Evolutionary conservation across 108 stramenopile genomes (phyloP).

Genomic region (Nitzschia inconspicua): DNA sequence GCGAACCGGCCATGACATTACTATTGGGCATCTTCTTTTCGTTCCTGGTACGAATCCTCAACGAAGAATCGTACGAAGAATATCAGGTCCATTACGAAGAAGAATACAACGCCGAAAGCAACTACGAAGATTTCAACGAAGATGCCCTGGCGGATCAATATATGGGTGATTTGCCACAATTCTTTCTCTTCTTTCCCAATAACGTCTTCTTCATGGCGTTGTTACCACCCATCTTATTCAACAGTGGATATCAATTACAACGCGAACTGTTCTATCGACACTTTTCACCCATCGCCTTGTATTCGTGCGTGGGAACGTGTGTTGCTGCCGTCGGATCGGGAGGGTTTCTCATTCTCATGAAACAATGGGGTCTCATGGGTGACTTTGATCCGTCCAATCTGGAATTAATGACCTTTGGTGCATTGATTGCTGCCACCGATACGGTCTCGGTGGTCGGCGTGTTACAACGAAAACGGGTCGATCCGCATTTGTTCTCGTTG

Average conservation of each 20-base stretch:
- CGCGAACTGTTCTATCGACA: constrained; percentile 60
- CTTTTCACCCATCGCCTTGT: constrained; percentile 55
- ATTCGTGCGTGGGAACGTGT: constrained; percentile 70
- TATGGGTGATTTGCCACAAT: constrained; percentile 7
- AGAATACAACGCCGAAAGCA: constrained; percentile 8
- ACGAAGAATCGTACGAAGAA: constrained; percentile 4
- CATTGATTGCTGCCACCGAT: constrained; percentile 81
- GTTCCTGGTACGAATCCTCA: constrained; percentile 17
- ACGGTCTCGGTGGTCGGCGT: constrained; percentile 71
- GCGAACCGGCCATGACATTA: constrained; percentile 60
- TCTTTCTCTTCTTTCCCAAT: constrained; percentile 50
- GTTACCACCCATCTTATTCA: constrained; percentile 85
- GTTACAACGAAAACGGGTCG: constrained; percentile 64
- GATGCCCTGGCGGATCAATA: constrained; percentile 14
- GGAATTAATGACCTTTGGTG: constrained; percentile 72
- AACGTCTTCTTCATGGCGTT: constrained; percentile 72
- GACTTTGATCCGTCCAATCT: constrained; percentile 48
- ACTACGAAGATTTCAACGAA: constrained; percentile 12
- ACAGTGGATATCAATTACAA: constrained; percentile 70
- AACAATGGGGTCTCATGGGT: constrained; percentile 37
- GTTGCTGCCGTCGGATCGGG: constrained; percentile 48
- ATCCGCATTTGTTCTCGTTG: constrained; percentile 71
- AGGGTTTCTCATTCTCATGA: constrained; percentile 26
- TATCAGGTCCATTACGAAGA: constrained; percentile 5
- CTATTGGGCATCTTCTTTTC: constrained; percentile 49